Evolutionary conservation across 1,139 yeast species (phyloP), one percentile per base, ranked within the genome.

Genomic region (Lodderomyces beijingensis): DNA sequence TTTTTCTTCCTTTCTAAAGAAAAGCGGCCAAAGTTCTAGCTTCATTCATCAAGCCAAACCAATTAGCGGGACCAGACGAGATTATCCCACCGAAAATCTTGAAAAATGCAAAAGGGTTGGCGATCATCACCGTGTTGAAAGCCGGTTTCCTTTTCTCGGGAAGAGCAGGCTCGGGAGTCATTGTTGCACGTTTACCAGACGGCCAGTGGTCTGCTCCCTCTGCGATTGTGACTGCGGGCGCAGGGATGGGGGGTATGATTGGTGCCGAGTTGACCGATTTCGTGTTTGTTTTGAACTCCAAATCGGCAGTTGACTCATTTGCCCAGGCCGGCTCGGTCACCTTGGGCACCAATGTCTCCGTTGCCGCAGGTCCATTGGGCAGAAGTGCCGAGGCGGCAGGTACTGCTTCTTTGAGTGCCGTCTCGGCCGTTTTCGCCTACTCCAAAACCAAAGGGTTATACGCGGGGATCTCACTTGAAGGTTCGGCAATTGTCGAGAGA

Each of bases 141-240:
- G 98, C 97, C 1, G 98, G 98, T 2, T 91, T 91, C 53, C 67
- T 91, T 41, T 91, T 91, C 54, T 85, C 96, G 3, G 98, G 97
- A 21, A 77, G 98, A 56, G 97, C 96, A 2, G 98, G 98, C 16
- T 86, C 96, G 1, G 98, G 98, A 42, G 87, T 91, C 22, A 84
- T 91, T 42, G 93, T 91, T 18, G 96, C 97, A 5, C 70, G 97
- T 41, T 70, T 91, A 34, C 93, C 93, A 2, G 98, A 91, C 58
- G 97, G 97, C 1, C 61, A 79, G 1, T 91, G 98, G 98, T 87
- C 96, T n/a, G 93, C 97, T 1, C 98, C 98, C 2, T 82, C 95
- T 3, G 98, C 96, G 7, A 83, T 91, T 47, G 81, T 79, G 32
- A 85, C 96, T 16, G 97, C 96, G 1, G 98, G 98, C 47, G 97